These are phyloP conservation scores for Cyberlindnera americana DNA, from an alignment of 805 yeast genomes.

Conservation along the genomic window DNA sequence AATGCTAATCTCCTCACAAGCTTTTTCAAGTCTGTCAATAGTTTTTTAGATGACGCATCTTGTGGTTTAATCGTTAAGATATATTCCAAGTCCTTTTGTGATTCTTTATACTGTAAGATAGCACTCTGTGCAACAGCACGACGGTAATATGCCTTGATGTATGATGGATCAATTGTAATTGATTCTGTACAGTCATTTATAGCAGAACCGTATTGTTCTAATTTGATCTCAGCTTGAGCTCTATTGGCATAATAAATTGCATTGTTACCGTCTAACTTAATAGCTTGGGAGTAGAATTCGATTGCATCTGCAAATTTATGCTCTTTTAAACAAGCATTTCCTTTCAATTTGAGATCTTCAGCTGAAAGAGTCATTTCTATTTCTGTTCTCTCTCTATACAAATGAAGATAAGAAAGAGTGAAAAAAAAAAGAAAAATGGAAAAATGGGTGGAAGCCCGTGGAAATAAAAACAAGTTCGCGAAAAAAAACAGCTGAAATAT, in stretches of 20 bases:
- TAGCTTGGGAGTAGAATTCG: slow-evolving; percentile 71
- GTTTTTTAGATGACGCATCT: slow-evolving; percentile 63
- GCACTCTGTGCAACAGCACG: slow-evolving; percentile 82
- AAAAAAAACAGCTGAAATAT: no score
- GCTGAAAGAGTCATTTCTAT: slow-evolving; percentile 55
- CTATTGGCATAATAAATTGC: slow-evolving; percentile 76
- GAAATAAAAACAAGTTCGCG: no score
- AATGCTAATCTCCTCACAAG: slow-evolving; percentile 73
- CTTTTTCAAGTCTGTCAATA: slow-evolving; percentile 58
- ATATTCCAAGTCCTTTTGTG: slow-evolving; percentile 61
- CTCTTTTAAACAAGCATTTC: slow-evolving; percentile 67
- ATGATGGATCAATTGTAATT: slow-evolving; percentile 58
- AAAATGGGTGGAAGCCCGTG: no score
- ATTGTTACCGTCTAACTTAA: slow-evolving; percentile 53
- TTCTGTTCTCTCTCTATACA: slow-evolving; percentile 35
- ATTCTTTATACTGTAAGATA: slow-evolving; percentile 68
- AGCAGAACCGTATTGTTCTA: slow-evolving; percentile 85
- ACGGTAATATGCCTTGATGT: slow-evolving; percentile 81
- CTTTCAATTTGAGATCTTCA: no score
- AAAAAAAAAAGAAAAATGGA: not conserved
- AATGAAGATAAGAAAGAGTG: no score
- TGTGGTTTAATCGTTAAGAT: slow-evolving; percentile 62
- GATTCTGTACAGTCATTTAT: slow-evolving; percentile 75
- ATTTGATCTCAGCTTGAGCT: slow-evolving; percentile 83
- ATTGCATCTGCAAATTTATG: slow-evolving; percentile 64